Percentiles rank a stretch among this genome's conserved stretches.
Conservation (phyloP, 768 basidiomycete species). For the Mycena kentingensis region DNA sequence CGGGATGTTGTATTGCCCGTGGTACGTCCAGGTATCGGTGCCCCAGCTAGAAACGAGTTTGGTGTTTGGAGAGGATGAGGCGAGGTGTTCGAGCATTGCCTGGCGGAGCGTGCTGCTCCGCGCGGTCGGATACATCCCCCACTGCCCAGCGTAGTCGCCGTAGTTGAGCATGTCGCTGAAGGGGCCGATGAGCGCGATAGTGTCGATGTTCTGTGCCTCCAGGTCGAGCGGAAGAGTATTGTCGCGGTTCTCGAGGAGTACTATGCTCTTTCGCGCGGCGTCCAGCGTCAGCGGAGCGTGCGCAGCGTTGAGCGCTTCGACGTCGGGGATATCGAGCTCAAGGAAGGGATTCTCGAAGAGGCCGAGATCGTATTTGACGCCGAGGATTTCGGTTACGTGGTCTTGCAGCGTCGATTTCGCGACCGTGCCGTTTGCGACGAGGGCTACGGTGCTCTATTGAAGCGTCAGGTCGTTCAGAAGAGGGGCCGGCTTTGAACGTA, state of each 20-base stretch:
- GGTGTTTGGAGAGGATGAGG: background rate
- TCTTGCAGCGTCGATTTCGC: conserved; percentile 20
- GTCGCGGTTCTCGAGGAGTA: conserved; percentile 29
- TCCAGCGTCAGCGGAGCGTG: conserved; percentile 28
- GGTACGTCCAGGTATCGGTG: conserved; percentile 26
- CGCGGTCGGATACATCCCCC: conserved; percentile 26
- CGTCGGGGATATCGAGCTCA: conserved; percentile 18
- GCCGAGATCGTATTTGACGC: conserved; percentile 28
- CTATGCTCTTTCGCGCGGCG: conserved; percentile 27
- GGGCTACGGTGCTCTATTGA: conserved; percentile 16
- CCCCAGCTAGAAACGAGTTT: conserved; percentile 27
- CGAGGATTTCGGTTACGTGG: conserved; percentile 23
- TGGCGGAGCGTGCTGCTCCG: conserved; percentile 25
- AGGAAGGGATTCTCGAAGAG: conserved; percentile 23
- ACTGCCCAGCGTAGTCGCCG: conserved; percentile 30
- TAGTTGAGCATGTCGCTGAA: conserved; percentile 28
- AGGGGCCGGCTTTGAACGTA: conserved; percentile 1
- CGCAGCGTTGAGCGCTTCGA: conserved; percentile 17
- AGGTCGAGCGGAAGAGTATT: conserved; percentile 25
- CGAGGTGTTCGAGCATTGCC: conserved; percentile 20
- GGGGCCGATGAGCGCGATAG: conserved; percentile 28
- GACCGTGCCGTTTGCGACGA: conserved; percentile 24
- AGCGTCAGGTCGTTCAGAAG: background rate
- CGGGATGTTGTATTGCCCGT: conserved; percentile 29
- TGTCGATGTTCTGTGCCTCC: conserved; percentile 7